A percentile compares a stretch with the other conserved stretches of the same genome.
Conservation (phyloP, 2,329 filamentous ascomycete genomes). For the Hyphodiscus sp. region DNA sequence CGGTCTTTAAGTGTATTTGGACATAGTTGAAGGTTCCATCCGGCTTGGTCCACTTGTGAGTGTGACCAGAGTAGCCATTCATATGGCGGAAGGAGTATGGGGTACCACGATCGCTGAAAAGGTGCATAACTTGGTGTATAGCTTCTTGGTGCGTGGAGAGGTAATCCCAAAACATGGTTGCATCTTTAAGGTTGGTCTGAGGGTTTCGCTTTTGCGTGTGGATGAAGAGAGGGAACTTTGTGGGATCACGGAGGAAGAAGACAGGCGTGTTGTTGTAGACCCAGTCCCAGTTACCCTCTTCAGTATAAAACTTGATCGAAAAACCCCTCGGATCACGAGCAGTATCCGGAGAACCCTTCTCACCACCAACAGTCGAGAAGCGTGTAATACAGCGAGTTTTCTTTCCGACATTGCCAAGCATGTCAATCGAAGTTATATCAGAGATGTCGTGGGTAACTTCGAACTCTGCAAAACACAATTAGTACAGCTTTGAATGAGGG, state of each 20-base stretch:
- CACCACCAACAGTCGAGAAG: constrained; percentile 66
- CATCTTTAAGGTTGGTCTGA: constrained; percentile 62
- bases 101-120: constrained; percentile 61
- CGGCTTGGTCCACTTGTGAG: constrained; percentile 59
- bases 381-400: constrained; percentile 60
- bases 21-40: constrained; percentile 61
- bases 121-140: constrained; percentile 57
- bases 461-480: constrained; percentile 18
- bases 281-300: constrained; percentile 66
- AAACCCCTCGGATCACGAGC: constrained; percentile 64
- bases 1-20: constrained; percentile 57
- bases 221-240: constrained; percentile 70
- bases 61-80: constrained; percentile 62
- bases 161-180: constrained; percentile 41
- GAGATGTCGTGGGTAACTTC: constrained; percentile 28
- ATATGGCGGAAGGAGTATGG: constrained; percentile 60
- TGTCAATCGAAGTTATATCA: constrained; percentile 22
- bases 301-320: constrained; percentile 64
- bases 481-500: constrained; percentile 2
- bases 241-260: constrained; percentile 70
- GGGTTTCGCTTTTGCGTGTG: constrained; percentile 74
- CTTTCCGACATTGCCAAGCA: constrained; percentile 54
- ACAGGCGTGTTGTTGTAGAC: constrained; percentile 72
- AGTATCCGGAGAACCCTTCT: constrained; percentile 60
- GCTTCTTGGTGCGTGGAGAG: constrained; percentile 55